Base-by-base conservation (phyloP, 2,329 filamentous ascomycete species). In the Venturia carpophila region DNA sequence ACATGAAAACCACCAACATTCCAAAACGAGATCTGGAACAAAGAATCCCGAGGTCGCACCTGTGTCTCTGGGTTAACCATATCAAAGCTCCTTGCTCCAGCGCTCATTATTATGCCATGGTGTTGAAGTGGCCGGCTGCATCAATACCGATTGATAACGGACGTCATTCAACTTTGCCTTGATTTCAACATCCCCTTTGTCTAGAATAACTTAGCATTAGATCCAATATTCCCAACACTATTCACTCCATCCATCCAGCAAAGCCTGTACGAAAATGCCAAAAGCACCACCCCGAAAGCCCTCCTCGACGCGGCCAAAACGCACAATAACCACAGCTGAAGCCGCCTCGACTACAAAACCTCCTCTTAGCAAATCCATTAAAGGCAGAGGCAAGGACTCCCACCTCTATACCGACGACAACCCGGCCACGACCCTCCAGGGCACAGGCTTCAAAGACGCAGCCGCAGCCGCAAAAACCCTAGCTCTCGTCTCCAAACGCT, bases 371-470 rank as follows among this genome's bases (percentile, higher is more conserved):
- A 56, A 56, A 37, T n/a, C 30, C 1, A 37, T 13, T 1, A 56
- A 56, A 37, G 11, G 11, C 10, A 56, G n/a, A n/a, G 27, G 27
- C 5, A 56, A 72, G 71, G 68, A 68, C 39, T 73, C 71, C 9
- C 72, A 73, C 65, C 71, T 73, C 62, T 73, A 73, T 67, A 73
- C 72, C 17, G 71, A 73, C 60, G 72, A 73, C 65, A 73, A 73
- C 56, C 72, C 71, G 11, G 47, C 68, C 19, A 73, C 72, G 5
- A 73, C 72, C 4, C 69, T 73, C 47, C 71, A 73, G 49, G 71
- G 72, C 66, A 73, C 71, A 2, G 72, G 71, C 60, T 73, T 73
- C 69, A 73, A 72, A 61, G 71, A 73, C 67, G 65, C 64, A 19
- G 68, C 65, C 2, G 68, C 69, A 7, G 72, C 72, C 7, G 64